Base-by-base conservation (phyloP, 148 eudicot genomes). In the Amaranthus cruentus region DNA sequence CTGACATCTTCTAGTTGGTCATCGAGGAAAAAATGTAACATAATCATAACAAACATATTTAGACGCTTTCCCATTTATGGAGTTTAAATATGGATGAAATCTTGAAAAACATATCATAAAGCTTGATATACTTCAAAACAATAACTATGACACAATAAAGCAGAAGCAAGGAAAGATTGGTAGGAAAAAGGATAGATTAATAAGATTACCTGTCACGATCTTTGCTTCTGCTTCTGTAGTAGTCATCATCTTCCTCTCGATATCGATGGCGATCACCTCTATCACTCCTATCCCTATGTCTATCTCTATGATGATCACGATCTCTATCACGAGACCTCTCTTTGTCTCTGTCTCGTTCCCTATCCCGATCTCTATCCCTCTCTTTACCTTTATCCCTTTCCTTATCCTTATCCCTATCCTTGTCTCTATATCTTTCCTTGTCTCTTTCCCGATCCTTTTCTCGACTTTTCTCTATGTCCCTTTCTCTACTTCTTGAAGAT, bases 171-270 rank as follows among this genome's bases (percentile, higher is more conserved):
- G 38, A 11, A 10, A 46, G 59, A 59, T 14, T 15, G 0, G 43
- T 5, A 11, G 11, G 44, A 62, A 4, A 57, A 11, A 66, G 7
- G 53, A 14, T 7, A 18, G 4, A 11, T 3, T 56, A 54, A 49
- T 11, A 5, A 66, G 5, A 61, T 72, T 78, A 93, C 98, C 95
- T 89, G 54, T 89, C 97, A 84, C 81, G 76, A 70, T 89, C 93
- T 46, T 88, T 91, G 79, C 87, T 83, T 73, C 91, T 89, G 74
- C 85, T 83, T 74, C 82, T 75, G 76, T 74, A 79, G 57, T 79
- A 79, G 60, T 88, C 89, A 78, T 85, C 91, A 47, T 87, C 89
- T 46, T 81, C 89, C 38, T 84, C 90, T 79, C 88, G 83, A 66
- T 81, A 90, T 76, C 84, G 80, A 66, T 75, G 81, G 6, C 74